A percentile compares a stretch with the other conserved stretches of the same genome.
These are phyloP conservation scores for Agastache rugosa DNA, from an alignment of 257 asterid species.

Conservation along the genomic window DNA sequence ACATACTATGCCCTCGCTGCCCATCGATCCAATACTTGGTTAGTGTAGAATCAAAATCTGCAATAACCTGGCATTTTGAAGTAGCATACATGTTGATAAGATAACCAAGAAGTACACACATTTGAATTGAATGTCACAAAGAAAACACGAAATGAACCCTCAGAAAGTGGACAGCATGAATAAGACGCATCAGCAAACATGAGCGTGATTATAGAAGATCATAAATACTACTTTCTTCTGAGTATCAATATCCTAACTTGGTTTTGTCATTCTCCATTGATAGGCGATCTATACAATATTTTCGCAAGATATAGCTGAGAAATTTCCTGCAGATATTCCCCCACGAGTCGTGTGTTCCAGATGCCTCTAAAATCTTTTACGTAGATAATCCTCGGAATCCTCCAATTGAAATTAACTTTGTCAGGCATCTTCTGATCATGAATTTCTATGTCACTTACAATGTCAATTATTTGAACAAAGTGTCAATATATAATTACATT, in stretches of 20 bases:
- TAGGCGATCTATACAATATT: background rate
- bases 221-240: background rate
- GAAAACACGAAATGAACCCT: background rate
- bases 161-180: background rate
- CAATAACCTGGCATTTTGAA: constrained; percentile 66
- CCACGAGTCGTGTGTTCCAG: background rate
- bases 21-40: constrained; percentile 82
- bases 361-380: background rate
- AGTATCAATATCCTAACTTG: background rate
- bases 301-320: constrained; percentile 5
- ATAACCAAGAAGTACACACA: constrained; percentile 10
- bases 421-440: background rate
- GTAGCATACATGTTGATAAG: constrained; percentile 27
- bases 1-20: constrained; percentile 83
- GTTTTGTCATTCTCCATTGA: background rate
- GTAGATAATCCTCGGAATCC: background rate
- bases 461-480: background rate
- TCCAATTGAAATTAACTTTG: background rate
- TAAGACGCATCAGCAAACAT: constrained; percentile 15
- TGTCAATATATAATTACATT: background rate
- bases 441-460: background rate
- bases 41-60: constrained; percentile 90
- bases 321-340: background rate
- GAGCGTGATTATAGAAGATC: background rate
- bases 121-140: constrained; percentile 7